Base-by-base conservation (phyloP, 192 early-diverging fungal species). In the Coemansia sp. region DNA sequence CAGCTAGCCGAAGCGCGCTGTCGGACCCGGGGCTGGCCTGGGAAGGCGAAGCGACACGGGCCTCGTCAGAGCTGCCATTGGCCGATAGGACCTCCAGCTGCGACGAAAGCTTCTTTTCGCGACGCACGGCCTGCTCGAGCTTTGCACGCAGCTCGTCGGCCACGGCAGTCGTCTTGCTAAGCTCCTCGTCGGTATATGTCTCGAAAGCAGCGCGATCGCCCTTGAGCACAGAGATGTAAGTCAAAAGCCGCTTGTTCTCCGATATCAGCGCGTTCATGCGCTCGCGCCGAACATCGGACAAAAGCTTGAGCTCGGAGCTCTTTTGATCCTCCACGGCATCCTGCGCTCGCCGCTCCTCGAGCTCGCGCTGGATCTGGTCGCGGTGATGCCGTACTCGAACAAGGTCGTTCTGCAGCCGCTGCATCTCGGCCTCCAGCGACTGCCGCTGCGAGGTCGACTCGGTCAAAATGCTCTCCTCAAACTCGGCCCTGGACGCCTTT, bases 231-330 rank as follows among this genome's bases (percentile, higher is more conserved):
- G 84, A 69, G 9, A 82, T 54, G 55, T 75, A 79, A 16, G 75
- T 62, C 60, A 83, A 63, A 14, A 87, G 78, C 18, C 85, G 83
- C 60, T 84, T 81, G 64, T 83, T 86, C 47, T 86, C 84, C 2
- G 84, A 69, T 8, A 83, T 72, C 30, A 88, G 62, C 10, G 84
- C 71, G 27, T 75, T 81, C 61, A 88, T 85, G 35, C 85, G 80
- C 64, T 85, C 85, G 60, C 84, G 78, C 32, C 78, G 68, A 25
- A 64, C 74, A 19, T 83, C 82, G 0, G 79, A 70, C 39, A 83
- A 65, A 6, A 78, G 67, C 64, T 76, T 74, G 57, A 78, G 78
- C 55, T 83, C 78, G 2, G 74, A 57, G 60, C 75, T 78, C 64
- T 77, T 76, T 23, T 72, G 69, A 36, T 77, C 69, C 52, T 74